Conservation (phyloP, 2,329 filamentous ascomycete species). For the Epichloe bromicola region DNA sequence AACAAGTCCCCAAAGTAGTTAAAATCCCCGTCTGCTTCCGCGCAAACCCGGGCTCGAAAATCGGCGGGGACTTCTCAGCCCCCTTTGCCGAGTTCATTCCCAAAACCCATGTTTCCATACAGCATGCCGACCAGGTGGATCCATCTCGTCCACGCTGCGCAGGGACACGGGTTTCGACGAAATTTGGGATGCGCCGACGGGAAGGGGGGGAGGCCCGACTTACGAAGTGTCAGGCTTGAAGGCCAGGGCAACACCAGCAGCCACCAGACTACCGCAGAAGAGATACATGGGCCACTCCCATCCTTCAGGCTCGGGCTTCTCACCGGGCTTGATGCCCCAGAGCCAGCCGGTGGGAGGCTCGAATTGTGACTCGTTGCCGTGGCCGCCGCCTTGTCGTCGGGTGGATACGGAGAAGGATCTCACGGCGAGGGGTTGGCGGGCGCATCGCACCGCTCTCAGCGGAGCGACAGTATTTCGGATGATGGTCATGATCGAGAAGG, state of each 20-base stretch:
- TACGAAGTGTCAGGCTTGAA: slow-evolving; percentile 99
- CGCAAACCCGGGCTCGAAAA: not conserved
- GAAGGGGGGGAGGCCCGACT: slow-evolving; percentile 39
- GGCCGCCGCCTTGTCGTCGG: slow-evolving; percentile 27
- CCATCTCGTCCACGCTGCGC: too few species aligned
- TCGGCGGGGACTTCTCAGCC: not conserved
- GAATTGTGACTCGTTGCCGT: slow-evolving; percentile 58
- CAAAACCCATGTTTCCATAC: fast-evolving
- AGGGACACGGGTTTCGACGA: not conserved
- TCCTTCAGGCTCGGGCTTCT: slow-evolving; percentile 91
- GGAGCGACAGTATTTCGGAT: slow-evolving; percentile 24
- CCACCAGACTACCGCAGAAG: slow-evolving; percentile 65
- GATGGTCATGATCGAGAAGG: slow-evolving; percentile 19
- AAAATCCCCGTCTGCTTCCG: not conserved
- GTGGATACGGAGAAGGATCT: slow-evolving; percentile 32
- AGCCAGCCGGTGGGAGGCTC: slow-evolving; percentile 88
- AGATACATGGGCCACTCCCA: slow-evolving; percentile 85
- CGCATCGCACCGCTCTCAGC: slow-evolving; percentile 25
- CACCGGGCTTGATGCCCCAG: slow-evolving; percentile 84
- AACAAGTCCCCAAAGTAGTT: not conserved
- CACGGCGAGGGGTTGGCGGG: slow-evolving; percentile 19
- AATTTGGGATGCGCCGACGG: not conserved
- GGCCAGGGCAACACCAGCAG: slow-evolving; percentile 69
- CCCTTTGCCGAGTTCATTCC: not conserved
- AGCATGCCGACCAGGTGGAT: too few species aligned